A percentile compares a stretch with the other conserved stretches of the same genome.
These are phyloP conservation scores for Pseudognaphalium luteoalbum DNA, from an alignment of 129 eudicot species.

Conservation along the genomic window DNA sequence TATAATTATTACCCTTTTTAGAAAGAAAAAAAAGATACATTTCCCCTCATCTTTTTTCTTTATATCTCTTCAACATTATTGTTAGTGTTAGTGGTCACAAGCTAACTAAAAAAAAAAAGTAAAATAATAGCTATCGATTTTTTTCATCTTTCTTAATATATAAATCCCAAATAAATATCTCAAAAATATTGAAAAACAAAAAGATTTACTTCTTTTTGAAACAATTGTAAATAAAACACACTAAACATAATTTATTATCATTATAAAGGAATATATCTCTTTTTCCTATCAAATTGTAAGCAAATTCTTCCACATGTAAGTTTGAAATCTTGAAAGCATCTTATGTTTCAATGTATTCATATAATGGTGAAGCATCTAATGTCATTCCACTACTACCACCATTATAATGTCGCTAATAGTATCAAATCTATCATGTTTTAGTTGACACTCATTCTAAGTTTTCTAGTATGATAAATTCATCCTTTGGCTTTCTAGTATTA, in stretches of 20 bases:
- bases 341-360: background rate
- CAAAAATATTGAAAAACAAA: background rate
- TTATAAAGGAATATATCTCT: background rate
- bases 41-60: slow-evolving; percentile 19
- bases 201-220: background rate
- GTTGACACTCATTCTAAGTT: background rate
- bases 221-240: background rate
- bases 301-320: slow-evolving; percentile 18
- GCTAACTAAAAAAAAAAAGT: background rate
- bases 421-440: background rate
- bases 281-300: background rate
- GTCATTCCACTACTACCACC: background rate
- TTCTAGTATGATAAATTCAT: background rate
- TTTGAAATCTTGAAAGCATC: slow-evolving; percentile 26
- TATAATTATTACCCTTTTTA: background rate
- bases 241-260: background rate
- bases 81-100: slow-evolving; percentile 4
- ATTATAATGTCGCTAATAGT: background rate
- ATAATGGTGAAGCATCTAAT: slow-evolving; percentile 25
- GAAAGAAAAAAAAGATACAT: slow-evolving; percentile 29
- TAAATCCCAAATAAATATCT: background rate
- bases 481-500: too few species aligned
- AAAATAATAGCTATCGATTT: background rate
- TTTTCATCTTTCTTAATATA: background rate
- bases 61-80: slow-evolving; percentile 28